Conservation (phyloP, 2,329 filamentous ascomycete species). For the Talaromyces sp. region DNA sequence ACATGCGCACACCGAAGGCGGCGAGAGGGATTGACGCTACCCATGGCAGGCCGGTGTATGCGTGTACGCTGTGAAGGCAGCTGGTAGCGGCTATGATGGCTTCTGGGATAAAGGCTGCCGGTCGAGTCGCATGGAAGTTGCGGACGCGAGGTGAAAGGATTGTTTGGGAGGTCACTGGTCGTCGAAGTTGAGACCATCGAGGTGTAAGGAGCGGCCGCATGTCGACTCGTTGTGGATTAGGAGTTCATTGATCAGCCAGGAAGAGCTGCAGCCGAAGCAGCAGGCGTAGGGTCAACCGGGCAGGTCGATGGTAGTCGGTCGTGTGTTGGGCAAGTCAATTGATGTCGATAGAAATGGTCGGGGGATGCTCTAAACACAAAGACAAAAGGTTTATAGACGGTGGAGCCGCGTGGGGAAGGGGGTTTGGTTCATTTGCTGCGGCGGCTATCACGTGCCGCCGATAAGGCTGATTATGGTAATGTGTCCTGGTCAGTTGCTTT, state of each 20-base stretch:
- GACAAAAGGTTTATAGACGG: not conserved
- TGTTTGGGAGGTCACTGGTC: conserved; percentile 3
- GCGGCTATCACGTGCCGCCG: conserved; percentile 15
- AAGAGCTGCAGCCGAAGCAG: not conserved
- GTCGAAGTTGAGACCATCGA: conserved; percentile 5
- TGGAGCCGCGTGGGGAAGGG: conserved; percentile 8
- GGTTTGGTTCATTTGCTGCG: conserved; percentile 16
- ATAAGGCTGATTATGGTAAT: conserved; percentile 14
- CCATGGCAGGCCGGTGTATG: conserved; percentile 51
- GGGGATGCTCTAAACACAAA: no score
- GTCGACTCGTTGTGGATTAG: not conserved
- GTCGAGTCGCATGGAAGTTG: conserved; percentile 51
- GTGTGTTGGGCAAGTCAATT: not conserved
- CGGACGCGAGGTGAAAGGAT: conserved; percentile 32
- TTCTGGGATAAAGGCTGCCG: conserved; percentile 41
- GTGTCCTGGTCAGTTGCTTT: conserved; percentile 11
- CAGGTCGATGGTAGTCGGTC: not conserved
- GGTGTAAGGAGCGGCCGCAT: conserved; percentile 11
- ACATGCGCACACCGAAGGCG: conserved; percentile 50
- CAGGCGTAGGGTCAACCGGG: not conserved
- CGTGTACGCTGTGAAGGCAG: conserved; percentile 52
- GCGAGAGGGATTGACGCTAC: conserved; percentile 53
- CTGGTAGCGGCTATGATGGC: conserved; percentile 45
- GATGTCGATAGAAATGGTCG: not conserved
- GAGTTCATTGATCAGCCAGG: not conserved